Evolutionary conservation across 129 eudicot species (phyloP).

Genomic region (Chrysanthemum seticuspe): DNA sequence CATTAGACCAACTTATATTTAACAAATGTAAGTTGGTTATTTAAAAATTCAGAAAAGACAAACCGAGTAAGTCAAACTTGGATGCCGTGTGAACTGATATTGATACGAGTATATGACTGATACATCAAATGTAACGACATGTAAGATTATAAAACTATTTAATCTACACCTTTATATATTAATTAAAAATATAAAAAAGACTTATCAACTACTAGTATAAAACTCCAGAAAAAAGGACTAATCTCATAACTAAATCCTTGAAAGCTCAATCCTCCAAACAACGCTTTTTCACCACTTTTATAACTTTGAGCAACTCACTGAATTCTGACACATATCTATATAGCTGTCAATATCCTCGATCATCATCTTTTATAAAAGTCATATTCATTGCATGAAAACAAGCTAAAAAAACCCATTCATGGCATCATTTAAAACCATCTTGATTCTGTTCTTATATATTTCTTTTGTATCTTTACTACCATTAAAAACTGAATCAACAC

Average conservation of each 20-base stretch:
- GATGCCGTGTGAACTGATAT: not conserved
- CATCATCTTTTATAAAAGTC: not conserved
- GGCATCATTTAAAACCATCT: slow-evolving; percentile 29
- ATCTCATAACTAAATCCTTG: not conserved
- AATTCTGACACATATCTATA: slow-evolving; percentile 1
- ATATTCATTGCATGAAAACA: not conserved
- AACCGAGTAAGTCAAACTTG: not conserved
- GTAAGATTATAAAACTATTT: not conserved
- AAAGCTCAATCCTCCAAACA: not conserved
- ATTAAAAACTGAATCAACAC: slow-evolving; percentile 32
- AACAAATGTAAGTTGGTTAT: not conserved
- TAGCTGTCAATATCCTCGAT: not conserved
- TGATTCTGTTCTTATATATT: slow-evolving; percentile 25
- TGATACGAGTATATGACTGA: too few species aligned
- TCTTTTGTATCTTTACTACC: slow-evolving; percentile 42
- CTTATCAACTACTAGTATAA: not conserved
- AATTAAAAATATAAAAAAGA: not conserved
- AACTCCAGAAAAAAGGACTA: not conserved
- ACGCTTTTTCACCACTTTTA: not conserved
- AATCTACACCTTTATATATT: not conserved
- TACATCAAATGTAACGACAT: too few species aligned
- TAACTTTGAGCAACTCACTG: not conserved
- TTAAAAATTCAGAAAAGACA: not conserved
- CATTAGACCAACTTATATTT: not conserved
- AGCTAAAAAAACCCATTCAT: slow-evolving; percentile 29